Conservation (phyloP, 768 basidiomycete species). For the Boletus tomentosulus region DNA sequence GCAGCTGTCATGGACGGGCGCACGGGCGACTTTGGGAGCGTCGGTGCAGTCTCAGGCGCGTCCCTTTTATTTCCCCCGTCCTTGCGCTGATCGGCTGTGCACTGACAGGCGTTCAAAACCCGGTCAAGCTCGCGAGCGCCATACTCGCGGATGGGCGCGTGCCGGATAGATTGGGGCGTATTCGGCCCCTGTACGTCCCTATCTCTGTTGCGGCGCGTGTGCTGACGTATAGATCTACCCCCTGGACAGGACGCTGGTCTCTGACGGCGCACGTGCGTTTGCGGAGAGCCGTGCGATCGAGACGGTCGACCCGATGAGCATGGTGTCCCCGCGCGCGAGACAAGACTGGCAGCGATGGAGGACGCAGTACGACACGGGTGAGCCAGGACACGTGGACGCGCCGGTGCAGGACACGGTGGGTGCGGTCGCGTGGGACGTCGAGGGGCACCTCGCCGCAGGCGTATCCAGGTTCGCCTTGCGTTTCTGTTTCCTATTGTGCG, state of each 20-base stretch:
- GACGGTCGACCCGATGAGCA: conserved; percentile 38
- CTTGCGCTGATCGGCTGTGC: neutral
- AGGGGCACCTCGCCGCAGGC: conserved; percentile 55
- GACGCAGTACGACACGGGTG: conserved; percentile 30
- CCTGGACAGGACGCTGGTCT: conserved; percentile 50
- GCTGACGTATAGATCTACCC: neutral
- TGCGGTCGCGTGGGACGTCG: conserved; percentile 54
- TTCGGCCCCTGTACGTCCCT: conserved; percentile 60
- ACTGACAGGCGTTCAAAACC: conserved; percentile 59
- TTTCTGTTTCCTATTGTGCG: no score
- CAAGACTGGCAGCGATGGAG: conserved; percentile 64
- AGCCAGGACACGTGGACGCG: conserved; percentile 13
- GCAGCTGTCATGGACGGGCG: conserved; percentile 64
- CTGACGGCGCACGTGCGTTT: conserved; percentile 57
- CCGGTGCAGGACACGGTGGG: conserved; percentile 76
- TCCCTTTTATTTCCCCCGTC: neutral
- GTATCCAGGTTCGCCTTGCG: conserved; percentile 56
- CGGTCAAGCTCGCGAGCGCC: conserved; percentile 55
- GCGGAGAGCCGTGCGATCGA: conserved; percentile 34
- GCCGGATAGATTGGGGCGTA: conserved; percentile 53
- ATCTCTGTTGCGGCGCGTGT: no score
- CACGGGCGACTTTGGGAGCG: conserved; percentile 57
- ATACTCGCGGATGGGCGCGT: conserved; percentile 52
- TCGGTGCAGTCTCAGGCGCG: conserved; percentile 68
- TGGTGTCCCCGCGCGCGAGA: conserved; percentile 48